Percentiles rank a stretch among this genome's conserved stretches.
Conservation (phyloP, 106 monocot genomes). For the Triglochin maritima region DNA sequence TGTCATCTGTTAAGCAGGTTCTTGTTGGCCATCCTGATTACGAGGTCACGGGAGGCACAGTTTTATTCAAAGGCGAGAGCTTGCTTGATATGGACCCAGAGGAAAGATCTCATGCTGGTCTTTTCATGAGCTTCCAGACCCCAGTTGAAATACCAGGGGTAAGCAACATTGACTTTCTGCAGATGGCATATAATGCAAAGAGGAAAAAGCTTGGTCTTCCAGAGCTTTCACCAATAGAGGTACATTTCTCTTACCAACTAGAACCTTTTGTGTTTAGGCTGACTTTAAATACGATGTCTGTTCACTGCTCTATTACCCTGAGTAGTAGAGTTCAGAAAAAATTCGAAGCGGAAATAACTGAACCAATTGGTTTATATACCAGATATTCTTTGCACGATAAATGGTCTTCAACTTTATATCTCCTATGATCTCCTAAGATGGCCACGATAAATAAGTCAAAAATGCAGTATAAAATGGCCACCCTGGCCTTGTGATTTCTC, state of each 20-base stretch:
- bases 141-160: conserved; percentile 97
- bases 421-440: too few species aligned
- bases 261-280: not conserved
- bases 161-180: conserved; percentile 92
- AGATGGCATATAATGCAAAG: conserved; percentile 71
- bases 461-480: too few species aligned
- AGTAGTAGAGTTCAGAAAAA: too few species aligned
- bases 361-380: too few species aligned
- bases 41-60: conserved; percentile 71
- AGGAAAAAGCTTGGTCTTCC: conserved; percentile 55
- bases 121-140: conserved; percentile 93
- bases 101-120: conserved; percentile 88
- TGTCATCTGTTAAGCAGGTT: conserved; percentile 35
- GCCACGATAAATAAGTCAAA: too few species aligned
- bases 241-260: conserved; percentile 4
- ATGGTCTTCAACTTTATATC: too few species aligned
- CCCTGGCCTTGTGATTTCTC: too few species aligned
- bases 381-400: too few species aligned
- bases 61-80: conserved; percentile 68
- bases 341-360: too few species aligned
- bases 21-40: conserved; percentile 98
- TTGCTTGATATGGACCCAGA: conserved; percentile 89
- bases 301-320: too few species aligned
- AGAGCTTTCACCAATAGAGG: conserved; percentile 72
- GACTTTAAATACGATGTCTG: too few species aligned